Evolutionary conservation across 257 asterid genomes (phyloP).

Genomic region (Nemophila menziesii): DNA sequence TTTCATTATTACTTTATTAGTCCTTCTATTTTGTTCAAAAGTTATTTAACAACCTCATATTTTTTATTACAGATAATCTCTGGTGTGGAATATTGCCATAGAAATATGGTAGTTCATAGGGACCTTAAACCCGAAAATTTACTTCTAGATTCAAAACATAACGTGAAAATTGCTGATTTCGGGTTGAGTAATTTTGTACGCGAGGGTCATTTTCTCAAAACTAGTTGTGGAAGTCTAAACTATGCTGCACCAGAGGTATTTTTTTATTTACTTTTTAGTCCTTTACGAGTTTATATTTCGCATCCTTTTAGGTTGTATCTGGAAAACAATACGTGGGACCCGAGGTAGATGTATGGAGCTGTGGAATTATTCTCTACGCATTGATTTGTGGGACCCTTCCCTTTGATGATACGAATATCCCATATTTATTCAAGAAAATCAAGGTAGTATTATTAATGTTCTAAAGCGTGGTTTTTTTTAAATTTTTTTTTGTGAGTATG

Average conservation of each 20-base stretch:
- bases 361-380: slow-evolving; percentile 89
- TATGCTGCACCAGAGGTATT: slow-evolving; percentile 93
- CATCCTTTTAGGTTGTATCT: slow-evolving; percentile 78
- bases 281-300: no score
- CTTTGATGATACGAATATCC: slow-evolving; percentile 87
- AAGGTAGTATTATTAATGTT: no score
- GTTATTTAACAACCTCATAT: no score
- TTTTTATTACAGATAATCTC: slow-evolving; percentile 49
- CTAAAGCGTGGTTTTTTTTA: no score
- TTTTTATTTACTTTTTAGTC: not conserved
- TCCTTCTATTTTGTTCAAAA: not conserved
- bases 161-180: slow-evolving; percentile 87
- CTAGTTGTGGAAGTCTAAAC: slow-evolving; percentile 94
- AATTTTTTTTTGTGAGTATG: no score
- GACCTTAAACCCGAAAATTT: slow-evolving; percentile 91
- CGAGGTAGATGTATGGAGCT: slow-evolving; percentile 96
- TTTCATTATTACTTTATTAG: not conserved
- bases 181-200: slow-evolving; percentile 84
- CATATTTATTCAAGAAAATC: slow-evolving; percentile 76
- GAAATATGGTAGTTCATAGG: slow-evolving; percentile 90
- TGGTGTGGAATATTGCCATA: slow-evolving; percentile 93
- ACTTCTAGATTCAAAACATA: slow-evolving; percentile 74
- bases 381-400: slow-evolving; percentile 98
- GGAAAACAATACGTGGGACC: slow-evolving; percentile 89
- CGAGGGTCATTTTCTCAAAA: slow-evolving; percentile 89